Evolutionary conservation across 2,329 filamentous ascomycete species (phyloP).

Genomic region (Aspergillus fumigatiaffinis): DNA sequence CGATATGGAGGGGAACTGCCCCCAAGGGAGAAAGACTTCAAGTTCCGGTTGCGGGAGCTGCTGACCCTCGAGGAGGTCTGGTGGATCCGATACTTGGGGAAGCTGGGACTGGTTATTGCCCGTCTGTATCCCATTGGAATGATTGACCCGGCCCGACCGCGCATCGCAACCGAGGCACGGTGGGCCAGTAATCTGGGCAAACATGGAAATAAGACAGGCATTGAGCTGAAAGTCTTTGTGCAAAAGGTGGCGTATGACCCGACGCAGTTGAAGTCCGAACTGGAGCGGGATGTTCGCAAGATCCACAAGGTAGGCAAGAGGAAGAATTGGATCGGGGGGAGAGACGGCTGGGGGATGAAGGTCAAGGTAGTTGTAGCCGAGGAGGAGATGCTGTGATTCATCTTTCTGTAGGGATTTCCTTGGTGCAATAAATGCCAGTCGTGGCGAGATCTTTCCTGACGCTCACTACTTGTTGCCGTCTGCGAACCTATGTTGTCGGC

Average conservation of each 20-base stretch:
- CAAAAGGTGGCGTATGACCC: slow-evolving; percentile 23
- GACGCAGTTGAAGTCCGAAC: slow-evolving; percentile 19
- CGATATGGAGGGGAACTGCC: slow-evolving; percentile 32
- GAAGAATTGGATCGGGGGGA: slow-evolving; percentile 34
- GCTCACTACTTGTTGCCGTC: not conserved
- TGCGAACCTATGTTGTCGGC: not conserved
- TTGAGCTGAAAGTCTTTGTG: slow-evolving; percentile 23
- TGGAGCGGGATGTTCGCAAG: slow-evolving; percentile 22
- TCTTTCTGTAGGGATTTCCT: too few relatives aligned
- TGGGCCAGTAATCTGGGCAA: slow-evolving; percentile 31
- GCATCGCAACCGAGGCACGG: slow-evolving; percentile 22
- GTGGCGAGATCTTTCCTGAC: not conserved
- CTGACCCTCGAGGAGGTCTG: slow-evolving; percentile 32
- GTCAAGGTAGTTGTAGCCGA: slow-evolving; percentile 7
- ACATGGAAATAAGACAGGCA: slow-evolving; percentile 27
- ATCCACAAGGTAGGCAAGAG: slow-evolving; percentile 35
- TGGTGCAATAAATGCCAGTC: too few relatives aligned
- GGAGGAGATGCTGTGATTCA: not conserved
- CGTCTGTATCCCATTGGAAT: slow-evolving; percentile 30
- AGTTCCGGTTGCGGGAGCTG: slow-evolving; percentile 23
- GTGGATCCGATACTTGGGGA: slow-evolving; percentile 33
- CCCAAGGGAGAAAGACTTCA: slow-evolving; percentile 28
- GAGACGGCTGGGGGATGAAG: slow-evolving; percentile 26
- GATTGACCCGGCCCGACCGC: slow-evolving; percentile 22
- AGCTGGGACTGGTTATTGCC: slow-evolving; percentile 26